Evolutionary conservation across 495 filamentous ascomycete species (phyloP).

Genomic region (Penicillium pancosmium): DNA sequence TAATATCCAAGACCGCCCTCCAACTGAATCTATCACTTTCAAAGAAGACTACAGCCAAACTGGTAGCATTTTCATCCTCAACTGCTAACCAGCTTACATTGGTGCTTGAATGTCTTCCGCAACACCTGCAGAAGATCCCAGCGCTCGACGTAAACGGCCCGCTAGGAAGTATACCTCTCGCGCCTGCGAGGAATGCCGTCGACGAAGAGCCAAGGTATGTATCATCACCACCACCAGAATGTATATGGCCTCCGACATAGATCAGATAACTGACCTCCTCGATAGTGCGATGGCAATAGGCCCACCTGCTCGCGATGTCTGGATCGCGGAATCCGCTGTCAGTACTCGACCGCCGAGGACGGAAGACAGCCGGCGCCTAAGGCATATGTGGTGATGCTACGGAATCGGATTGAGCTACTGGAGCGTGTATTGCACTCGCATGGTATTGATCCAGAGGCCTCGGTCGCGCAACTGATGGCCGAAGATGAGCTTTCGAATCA

Average conservation of each 20-base stretch:
- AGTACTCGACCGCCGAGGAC: conserved; percentile 31
- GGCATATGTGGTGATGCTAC: conserved; percentile 34
- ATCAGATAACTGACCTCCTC: no score
- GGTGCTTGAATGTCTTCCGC: conserved; percentile 13
- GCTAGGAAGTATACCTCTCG: conserved; percentile 32
- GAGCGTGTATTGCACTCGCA: conserved; percentile 25
- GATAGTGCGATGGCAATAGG: conserved; percentile 28
- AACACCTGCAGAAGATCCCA: conserved; percentile 15
- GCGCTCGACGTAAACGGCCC: conserved; percentile 20
- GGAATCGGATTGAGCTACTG: conserved; percentile 27
- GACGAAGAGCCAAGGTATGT: conserved; percentile 32
- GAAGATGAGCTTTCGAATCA: conserved; percentile 11
- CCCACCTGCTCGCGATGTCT: conserved; percentile 35
- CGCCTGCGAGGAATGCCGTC: conserved; percentile 36
- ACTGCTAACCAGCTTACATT: background rate
- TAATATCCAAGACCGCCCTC: background rate
- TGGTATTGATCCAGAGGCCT: conserved; percentile 29
- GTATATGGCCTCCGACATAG: background rate
- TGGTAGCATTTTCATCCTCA: background rate
- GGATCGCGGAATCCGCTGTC: conserved; percentile 26
- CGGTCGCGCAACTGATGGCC: conserved; percentile 24
- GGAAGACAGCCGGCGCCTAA: conserved; percentile 34
- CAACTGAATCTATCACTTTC: background rate
- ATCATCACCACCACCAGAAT: background rate
- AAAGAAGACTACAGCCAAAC: no score